Base-by-base conservation (phyloP, 2,329 filamentous ascomycete genomes). In the Trichoderma simmonsii region DNA sequence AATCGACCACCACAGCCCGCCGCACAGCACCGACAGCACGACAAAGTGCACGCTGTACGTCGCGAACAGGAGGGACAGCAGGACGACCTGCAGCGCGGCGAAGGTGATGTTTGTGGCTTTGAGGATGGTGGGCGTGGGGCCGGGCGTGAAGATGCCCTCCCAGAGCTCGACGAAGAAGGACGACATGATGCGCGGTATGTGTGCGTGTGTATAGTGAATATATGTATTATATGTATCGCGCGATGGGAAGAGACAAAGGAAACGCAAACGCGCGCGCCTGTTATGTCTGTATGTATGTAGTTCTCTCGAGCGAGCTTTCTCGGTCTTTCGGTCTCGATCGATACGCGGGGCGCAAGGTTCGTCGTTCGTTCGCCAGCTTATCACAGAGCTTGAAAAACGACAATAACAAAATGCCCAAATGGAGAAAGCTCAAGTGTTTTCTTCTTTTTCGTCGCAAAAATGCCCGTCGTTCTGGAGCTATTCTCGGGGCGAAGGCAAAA, bases 81-180 rank as follows among this genome's bases (percentile, higher is more conserved):
- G 90, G 56, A 97, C 86, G 74, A 92, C 73, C 82, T 98, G 96
- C 21, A 99, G 91, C 56, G 90, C 89, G 74, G 91, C 94, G 81
- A 99, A 99, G 73, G 93, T 91, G 79, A 87, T 90, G 83, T 99
- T 98, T 72, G 96, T 97, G 73, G 96, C 96, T 79, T 95, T 84
- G 71, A 98, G 88, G 75, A 99, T 90, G 62, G 93, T 93, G 15
- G 93, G 93, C 1, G 95, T 98, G 61, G 95, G 90, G 71, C 96
- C 96, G 1, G 95, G 93, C 6, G 92, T 96, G 87, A 98, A 98
- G 86, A 98, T 91, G 79, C 93, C 97, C 80, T 92, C 89, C 92
- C 94, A 97, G 73, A 98, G 91, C 76, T 95, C 89, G 79, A 90
- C 86, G 74, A 97, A 78, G 82, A 91, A 91, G 77, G 84, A 80